Base-by-base conservation (phyloP, 2,329 filamentous ascomycete species). In the Alternaria postmessia region DNA sequence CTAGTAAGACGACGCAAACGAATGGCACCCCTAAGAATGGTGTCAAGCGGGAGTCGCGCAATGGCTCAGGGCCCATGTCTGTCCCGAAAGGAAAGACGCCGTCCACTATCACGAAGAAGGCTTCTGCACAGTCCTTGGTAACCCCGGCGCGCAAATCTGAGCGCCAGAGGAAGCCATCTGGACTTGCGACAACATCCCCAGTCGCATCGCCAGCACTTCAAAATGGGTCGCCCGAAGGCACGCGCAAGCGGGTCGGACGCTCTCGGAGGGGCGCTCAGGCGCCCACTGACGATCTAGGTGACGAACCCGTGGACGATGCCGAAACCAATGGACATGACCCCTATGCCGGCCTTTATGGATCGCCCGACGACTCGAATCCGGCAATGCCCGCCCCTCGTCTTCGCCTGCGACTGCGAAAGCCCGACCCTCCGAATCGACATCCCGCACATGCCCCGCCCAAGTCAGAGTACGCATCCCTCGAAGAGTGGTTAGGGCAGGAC, bases 401-500 rank as follows among this genome's bases (percentile, higher is more conserved):
- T 14, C 80, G 81, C 54, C 82, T 87, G 48, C 83, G 82, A 64
- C 79, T 87, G 24, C 82, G 81, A 62, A 83, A 83, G 68, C 84
- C 84, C 18, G 79, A 81, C 28, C 77, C 84, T 28, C 79, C 80
- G 7, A 78, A 84, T 52, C 81, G 83, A 24, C 83, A 87, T 64
- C 85, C 85, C 14, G 80, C 80, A 26, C 83, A 87, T 62, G 77
- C 82, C 47, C 70, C 84, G 18, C 74, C 79, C 9, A 73, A 77
- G 39, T 80, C 79, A 38, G 82, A 82, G 66, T 82, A 81, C 65
- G 64, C 77, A n/a, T 84, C 85, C 0, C 86, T 88, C 67, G 75
- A 87, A 85, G 81, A 91, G 85, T 86, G 92, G 91, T 66, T 87
- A n/a, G 79, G 84, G 57, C 77, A 81, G 43, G 83, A 86, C 61